Evolutionary conservation across 306 rosid genomes (phyloP).

Genomic region (Casuarina glauca): DNA sequence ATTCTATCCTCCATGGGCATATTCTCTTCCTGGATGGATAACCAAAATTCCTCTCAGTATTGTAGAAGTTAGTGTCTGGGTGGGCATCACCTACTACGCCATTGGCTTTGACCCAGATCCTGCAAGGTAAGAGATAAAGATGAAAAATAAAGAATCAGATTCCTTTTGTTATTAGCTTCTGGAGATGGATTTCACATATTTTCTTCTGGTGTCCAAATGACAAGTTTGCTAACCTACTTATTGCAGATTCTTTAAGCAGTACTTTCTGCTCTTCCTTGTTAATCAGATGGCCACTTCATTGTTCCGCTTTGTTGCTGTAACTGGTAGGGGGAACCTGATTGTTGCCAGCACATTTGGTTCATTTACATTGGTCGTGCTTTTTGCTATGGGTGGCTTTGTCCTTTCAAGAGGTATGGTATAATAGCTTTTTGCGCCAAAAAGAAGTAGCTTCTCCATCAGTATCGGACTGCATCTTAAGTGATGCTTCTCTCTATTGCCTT

Average conservation of each 20-base stretch:
- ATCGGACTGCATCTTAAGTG: background rate
- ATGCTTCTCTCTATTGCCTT: slow-evolving; percentile 28
- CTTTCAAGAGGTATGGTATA: slow-evolving; percentile 39
- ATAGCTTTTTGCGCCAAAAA: background rate
- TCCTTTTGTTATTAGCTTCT: background rate
- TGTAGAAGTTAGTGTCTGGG: slow-evolving; percentile 62
- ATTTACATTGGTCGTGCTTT: slow-evolving; percentile 30
- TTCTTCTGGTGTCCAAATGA: background rate
- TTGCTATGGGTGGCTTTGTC: slow-evolving; percentile 48
- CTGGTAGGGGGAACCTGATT: slow-evolving; percentile 42
- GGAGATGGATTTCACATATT: background rate
- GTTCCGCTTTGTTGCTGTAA: slow-evolving; percentile 49
- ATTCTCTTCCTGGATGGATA: slow-evolving; percentile 63
- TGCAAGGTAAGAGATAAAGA: slow-evolving; percentile 38
- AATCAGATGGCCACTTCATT: slow-evolving; percentile 54
- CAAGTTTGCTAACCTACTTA: background rate
- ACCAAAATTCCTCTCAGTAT: slow-evolving; percentile 56
- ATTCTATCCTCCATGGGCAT: slow-evolving; percentile 72
- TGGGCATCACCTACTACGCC: slow-evolving; percentile 52
- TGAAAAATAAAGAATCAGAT: background rate
- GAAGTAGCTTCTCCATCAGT: background rate
- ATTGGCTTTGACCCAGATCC: slow-evolving; percentile 61
- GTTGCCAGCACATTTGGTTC: slow-evolving; percentile 42
- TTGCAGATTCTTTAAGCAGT: slow-evolving; percentile 48
- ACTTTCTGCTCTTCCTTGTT: slow-evolving; percentile 32